Evolutionary conservation across 345 rosid genomes (phyloP).

Genomic region (Sonneratia alba): DNA sequence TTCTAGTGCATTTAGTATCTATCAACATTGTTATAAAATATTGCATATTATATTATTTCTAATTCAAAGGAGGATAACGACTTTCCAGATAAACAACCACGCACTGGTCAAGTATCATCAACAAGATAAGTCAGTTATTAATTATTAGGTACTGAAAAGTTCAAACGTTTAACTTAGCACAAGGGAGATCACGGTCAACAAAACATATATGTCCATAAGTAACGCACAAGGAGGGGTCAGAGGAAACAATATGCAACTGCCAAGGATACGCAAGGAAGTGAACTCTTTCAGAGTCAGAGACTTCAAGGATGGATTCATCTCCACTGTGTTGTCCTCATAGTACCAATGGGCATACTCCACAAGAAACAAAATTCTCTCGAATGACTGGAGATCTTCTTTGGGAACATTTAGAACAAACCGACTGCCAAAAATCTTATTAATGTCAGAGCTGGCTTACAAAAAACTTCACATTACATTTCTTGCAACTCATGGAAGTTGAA

Average conservation of each 20-base stretch:
- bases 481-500: no score
- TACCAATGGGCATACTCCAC: constrained; percentile 99
- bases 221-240: not conserved
- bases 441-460: no score
- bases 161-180: not conserved
- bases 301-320: constrained; percentile 81
- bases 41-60: not conserved
- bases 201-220: no score
- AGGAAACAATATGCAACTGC: not conserved
- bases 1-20: not conserved
- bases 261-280: constrained; percentile 79
- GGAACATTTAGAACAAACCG: constrained; percentile 97
- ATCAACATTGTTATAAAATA: no score
- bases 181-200: no score
- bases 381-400: constrained; percentile 92
- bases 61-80: not conserved
- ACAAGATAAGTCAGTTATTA: not conserved
- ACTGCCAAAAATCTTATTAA: constrained; percentile 28
- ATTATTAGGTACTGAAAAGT: not conserved
- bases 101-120: not conserved
- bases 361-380: constrained; percentile 89
- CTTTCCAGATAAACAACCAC: not conserved
- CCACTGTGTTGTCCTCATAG: constrained; percentile 93
- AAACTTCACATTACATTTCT: no score
- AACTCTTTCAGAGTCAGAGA: constrained; percentile 85